A percentile compares a stretch with the other conserved stretches of the same genome.
These are phyloP conservation scores for Metarhizium album DNA, from an alignment of 2,329 filamentous ascomycete genomes.

Conservation along the genomic window DNA sequence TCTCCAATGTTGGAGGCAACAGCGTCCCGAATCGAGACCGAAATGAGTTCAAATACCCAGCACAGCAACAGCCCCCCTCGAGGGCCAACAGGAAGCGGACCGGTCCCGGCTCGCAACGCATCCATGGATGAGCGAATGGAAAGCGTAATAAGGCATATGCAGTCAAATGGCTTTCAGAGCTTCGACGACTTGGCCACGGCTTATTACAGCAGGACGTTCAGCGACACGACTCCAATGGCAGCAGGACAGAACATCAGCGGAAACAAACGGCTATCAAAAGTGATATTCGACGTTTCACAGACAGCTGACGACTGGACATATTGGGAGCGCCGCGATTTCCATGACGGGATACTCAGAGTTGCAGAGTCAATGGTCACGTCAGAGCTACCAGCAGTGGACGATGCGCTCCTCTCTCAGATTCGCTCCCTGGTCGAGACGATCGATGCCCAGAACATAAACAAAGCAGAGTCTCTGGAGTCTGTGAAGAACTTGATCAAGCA, in stretches of 20 bases:
- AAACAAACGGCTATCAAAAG: constrained; percentile 14
- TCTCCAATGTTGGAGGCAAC: neutral
- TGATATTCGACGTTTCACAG: constrained; percentile 13
- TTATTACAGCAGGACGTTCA: constrained; percentile 15
- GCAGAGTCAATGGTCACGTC: constrained; percentile 12
- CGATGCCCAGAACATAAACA: constrained; percentile 2
- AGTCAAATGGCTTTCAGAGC: constrained; percentile 14
- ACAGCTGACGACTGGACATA: constrained; percentile 12
- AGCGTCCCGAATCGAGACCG: neutral
- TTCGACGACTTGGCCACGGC: constrained; percentile 17
- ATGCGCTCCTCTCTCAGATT: constrained; percentile 9
- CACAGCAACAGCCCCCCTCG: neutral
- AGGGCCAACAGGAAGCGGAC: neutral
- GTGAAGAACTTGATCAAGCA: constrained; percentile 14
- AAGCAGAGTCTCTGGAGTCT: constrained; percentile 6
- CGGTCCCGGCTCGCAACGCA: neutral
- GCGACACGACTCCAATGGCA: constrained; percentile 11
- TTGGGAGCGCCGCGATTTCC: constrained; percentile 16
- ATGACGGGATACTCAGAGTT: constrained; percentile 17
- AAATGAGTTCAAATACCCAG: neutral
- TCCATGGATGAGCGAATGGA: constrained; percentile 13
- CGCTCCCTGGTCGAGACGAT: constrained; percentile 10
- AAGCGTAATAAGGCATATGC: constrained; percentile 13
- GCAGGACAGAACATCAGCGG: constrained; percentile 17
- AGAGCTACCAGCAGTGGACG: constrained; percentile 6